These are phyloP conservation scores for Penicillium sp. DNA, from an alignment of 2,329 filamentous ascomycete genomes.

Conservation along the genomic window DNA sequence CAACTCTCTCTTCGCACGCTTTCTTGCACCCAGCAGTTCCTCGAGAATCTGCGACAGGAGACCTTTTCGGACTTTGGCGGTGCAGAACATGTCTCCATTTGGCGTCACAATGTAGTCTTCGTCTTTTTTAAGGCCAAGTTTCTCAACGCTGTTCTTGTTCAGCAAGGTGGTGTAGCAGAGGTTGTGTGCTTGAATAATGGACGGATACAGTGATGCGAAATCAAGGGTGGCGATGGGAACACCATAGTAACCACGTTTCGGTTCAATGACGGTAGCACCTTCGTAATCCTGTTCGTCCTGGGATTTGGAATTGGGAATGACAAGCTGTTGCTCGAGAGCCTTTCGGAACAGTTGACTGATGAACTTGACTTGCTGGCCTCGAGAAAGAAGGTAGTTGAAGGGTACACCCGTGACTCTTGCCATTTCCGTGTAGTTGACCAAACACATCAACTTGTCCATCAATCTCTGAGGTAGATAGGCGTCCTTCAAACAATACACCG, in stretches of 20 bases:
- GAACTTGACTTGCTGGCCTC: slow-evolving; percentile 97
- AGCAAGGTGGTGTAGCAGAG: slow-evolving; percentile 95
- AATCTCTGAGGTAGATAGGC: slow-evolving; percentile 91
- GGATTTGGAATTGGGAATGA: slow-evolving; percentile 83
- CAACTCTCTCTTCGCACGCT: slow-evolving; percentile 90
- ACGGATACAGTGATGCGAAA: slow-evolving; percentile 98
- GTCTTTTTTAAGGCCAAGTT: slow-evolving; percentile 78
- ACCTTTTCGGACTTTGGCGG: slow-evolving; percentile 85
- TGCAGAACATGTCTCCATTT: slow-evolving; percentile 92
- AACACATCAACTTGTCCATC: slow-evolving; percentile 96
- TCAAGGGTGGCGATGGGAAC: slow-evolving; percentile 95
- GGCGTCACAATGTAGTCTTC: slow-evolving; percentile 97
- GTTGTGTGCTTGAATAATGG: slow-evolving; percentile 98
- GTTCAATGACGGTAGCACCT: slow-evolving; percentile 97
- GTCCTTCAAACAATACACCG: slow-evolving; percentile 96
- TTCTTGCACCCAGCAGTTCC: slow-evolving; percentile 88
- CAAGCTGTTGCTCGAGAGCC: slow-evolving; percentile 87
- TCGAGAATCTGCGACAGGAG: slow-evolving; percentile 94
- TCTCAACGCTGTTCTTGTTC: slow-evolving; percentile 77
- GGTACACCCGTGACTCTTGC: slow-evolving; percentile 98
- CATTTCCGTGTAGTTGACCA: slow-evolving; percentile 99
- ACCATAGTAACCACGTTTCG: slow-evolving; percentile 89
- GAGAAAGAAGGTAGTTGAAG: slow-evolving; percentile 89
- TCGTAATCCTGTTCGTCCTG: slow-evolving; percentile 90
- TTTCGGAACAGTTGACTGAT: slow-evolving; percentile 97